A percentile compares a stretch with the other conserved stretches of the same genome.
Evolutionary conservation across 257 asterid species (phyloP).

Genomic region (Rubia yunnanensis): DNA sequence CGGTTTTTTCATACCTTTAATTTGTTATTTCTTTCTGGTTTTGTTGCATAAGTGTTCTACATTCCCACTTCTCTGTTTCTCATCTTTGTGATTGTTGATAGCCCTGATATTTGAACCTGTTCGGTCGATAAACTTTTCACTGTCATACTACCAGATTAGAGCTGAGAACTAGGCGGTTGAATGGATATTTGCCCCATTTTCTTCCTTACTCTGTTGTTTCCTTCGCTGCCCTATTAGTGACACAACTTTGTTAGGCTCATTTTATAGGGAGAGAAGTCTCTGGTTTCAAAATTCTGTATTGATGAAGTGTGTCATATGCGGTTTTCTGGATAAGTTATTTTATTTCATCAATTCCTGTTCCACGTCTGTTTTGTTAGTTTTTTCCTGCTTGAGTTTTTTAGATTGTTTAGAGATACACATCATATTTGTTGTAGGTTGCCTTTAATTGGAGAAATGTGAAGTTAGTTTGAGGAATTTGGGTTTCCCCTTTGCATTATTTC

Average conservation of each 20-base stretch:
- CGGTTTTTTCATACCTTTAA: not conserved
- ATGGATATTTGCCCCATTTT: too few relatives aligned
- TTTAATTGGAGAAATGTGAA: not conserved
- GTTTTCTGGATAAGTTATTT: not conserved
- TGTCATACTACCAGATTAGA: too few relatives aligned
- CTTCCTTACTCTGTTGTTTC: too few relatives aligned
- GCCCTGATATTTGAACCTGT: too few relatives aligned
- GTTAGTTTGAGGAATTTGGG: not conserved
- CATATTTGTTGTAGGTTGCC: not conserved
- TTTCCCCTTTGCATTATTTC: not conserved
- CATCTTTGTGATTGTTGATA: too few relatives aligned
- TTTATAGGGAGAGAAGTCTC: not conserved
- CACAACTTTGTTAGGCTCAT: not conserved
- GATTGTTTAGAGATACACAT: not conserved
- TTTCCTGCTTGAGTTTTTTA: not conserved
- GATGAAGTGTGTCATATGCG: not conserved
- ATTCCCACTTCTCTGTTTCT: not conserved
- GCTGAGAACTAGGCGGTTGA: too few relatives aligned
- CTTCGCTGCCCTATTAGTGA: not conserved
- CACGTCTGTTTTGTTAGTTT: not conserved
- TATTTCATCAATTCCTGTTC: not conserved
- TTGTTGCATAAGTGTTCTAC: not conserved
- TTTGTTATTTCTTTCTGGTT: not conserved
- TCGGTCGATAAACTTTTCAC: too few relatives aligned
- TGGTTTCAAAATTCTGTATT: not conserved